Evolutionary conservation across 78 protist species (phyloP), one percentile per base, ranked within the genome.

Genomic region (Dictyostelium firmibasis): DNA sequence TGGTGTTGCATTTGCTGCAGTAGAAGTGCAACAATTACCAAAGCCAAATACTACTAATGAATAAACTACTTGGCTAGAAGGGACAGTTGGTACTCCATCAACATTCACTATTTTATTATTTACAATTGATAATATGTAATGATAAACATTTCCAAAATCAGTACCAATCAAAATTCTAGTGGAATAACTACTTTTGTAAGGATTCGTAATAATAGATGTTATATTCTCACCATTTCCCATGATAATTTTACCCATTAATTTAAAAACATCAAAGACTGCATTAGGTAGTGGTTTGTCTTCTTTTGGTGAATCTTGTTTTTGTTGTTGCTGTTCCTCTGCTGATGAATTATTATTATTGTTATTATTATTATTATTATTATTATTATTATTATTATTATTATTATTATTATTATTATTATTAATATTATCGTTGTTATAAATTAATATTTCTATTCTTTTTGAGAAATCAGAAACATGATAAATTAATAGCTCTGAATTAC

Each of bases 401-500:
- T 83, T 33, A 36, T n/a, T 44, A 4, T 67, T 67, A 44, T 67
- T 14, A 11, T 31, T 14, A 13, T 31, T 72, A 2, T 82, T 10
- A 23, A 31, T 50, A 27, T 83, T 35, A 35, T 14, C n/a, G 25
- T 31, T 29, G 6, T 31, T 9, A 7, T 35, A 27, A 20, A 36
- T 64, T 31, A 69, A 33, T 50, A 50, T 41, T 20, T 76, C 72
- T 25, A 87, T 87, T 76, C 85, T 76, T 64, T 67, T 87, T 64
- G 93, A 60, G 2, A 38, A 27, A 43, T 78, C 75, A 0, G 70
- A 76, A 4, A 87, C 27, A 18, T 60, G 62, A 29, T 87, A 87
- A 8, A 87, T 10, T 5, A 53, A 43, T 20, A 87, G 41, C 5
- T 6, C n/a, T 9, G 79, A 60, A 62, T 57, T 64, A 18, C 18